phyloP scores from a whole-genome alignment of 176 grass and related monocot species.

The Oryza brachyantha region DNA sequence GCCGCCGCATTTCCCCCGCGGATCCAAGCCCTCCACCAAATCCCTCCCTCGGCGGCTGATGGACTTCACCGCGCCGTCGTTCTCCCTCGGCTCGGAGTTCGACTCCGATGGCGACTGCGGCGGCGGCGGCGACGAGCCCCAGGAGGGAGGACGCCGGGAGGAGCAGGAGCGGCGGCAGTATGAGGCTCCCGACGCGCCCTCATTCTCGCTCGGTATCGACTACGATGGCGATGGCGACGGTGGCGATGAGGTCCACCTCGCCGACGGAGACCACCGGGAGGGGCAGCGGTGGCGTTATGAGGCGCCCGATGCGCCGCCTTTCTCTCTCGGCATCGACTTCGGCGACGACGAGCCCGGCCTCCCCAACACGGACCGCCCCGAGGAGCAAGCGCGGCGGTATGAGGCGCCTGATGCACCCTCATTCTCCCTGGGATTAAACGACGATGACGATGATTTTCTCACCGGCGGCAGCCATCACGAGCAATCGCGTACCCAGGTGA shows the following conservation, averaged over 20 bases:
- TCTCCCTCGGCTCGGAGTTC: constrained; percentile 29
- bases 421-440: constrained; percentile 25
- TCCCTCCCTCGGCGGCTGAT: constrained; percentile 4
- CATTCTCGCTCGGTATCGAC: constrained; percentile 23
- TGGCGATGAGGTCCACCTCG: neutral
- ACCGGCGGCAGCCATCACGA: neutral
- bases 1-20: neutral
- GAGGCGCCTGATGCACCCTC: constrained; percentile 32
- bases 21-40: neutral
- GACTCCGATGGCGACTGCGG: constrained; percentile 14
- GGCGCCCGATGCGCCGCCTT: constrained; percentile 6
- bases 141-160: neutral
- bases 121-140: neutral
- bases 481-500: neutral
- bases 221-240: neutral
- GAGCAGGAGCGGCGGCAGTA: neutral
- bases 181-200: constrained; percentile 21
- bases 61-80: constrained; percentile 50
- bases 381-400: neutral
- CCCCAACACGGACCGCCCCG: neutral
- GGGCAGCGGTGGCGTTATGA: neutral
- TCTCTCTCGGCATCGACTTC: constrained; percentile 36
- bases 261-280: neutral
- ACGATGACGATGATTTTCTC: constrained; percentile 28
- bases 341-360: neutral